Evolutionary conservation across 306 rosid species (phyloP), one percentile per base, ranked within the genome.

Genomic region (Gynostemma pentaphyllum): DNA sequence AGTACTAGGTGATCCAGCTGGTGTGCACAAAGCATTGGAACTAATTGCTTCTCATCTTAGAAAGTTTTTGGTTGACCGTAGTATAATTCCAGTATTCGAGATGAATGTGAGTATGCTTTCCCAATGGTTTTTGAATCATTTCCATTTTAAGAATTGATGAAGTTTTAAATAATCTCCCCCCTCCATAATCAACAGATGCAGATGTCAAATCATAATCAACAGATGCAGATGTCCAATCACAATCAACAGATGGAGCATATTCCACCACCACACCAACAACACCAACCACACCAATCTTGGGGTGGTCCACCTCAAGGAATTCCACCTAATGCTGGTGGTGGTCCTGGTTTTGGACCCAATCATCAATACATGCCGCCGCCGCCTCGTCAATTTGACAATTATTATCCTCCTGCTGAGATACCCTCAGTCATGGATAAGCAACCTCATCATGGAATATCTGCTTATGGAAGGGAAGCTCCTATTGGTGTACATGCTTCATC

Each of bases 371-470:
- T 86, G 89, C 95, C 99, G 53, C 95, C 99, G 53, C 90, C 95
- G 68, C 87, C 86, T 0, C 83, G 91, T 28, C 99, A 84, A 59
- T 77, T 42, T 37, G 99, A 89, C 61, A 86, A 69, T 76, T 94
- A 82, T 77, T 94, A 89, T 74, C 85, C 79, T 50, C 83, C 87
- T 26, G 78, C 83, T 44, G 97, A 89, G 42, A 56, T 86, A 74
- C 86, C 90, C 12, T 82, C 91, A 39, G 81, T 92, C 21, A 77
- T 89, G 76, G 95, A 94, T 60, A 89, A 77, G 71, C 99, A 82
- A 69, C 94, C 95, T 61, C 97, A 94, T 77, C 97, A 94, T 54
- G 99, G 99, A 66, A 88, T 94, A 69, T 86, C 96, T 51, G 90
- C 95, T 46, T 94, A 89, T 74, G 95, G 97, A 62, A 84, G 95